Percentiles rank a stretch among this genome's conserved stretches.
phyloP scores from a whole-genome alignment of 2,329 filamentous ascomycete genomes.

The Aspergillus hortae region DNA sequence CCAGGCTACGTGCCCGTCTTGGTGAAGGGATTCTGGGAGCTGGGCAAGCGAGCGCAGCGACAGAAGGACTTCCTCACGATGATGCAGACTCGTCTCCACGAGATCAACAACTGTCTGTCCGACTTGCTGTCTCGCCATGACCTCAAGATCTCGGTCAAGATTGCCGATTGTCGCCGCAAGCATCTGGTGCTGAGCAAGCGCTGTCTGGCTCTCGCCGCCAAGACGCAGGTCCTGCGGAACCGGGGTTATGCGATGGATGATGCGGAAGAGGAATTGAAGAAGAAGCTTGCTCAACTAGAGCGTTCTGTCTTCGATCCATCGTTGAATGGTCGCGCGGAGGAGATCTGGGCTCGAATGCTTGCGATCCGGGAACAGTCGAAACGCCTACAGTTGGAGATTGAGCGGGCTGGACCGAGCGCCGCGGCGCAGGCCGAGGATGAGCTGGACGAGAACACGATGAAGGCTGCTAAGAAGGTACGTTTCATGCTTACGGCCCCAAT shows the following conservation, averaged over 20 bases:
- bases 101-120: conserved; percentile 62
- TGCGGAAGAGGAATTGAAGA: conserved; percentile 60
- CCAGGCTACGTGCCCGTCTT: conserved; percentile 58
- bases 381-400: conserved; percentile 58
- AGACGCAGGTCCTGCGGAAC: conserved; percentile 62
- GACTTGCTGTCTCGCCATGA: conserved; percentile 59
- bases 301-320: conserved; percentile 58
- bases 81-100: conserved; percentile 58
- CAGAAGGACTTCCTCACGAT: conserved; percentile 57
- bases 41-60: conserved; percentile 55
- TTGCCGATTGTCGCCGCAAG: conserved; percentile 56
- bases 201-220: conserved; percentile 59
- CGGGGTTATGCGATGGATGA: conserved; percentile 64
- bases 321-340: conserved; percentile 58
- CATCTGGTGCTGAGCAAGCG: conserved; percentile 59
- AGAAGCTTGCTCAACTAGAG: conserved; percentile 58
- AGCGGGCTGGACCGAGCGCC: conserved; percentile 47
- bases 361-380: conserved; percentile 57
- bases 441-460: conserved; percentile 57
- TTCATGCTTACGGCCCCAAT: too few species aligned
- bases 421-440: conserved; percentile 41
- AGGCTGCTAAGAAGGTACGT: conserved; percentile 58
- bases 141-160: conserved; percentile 55
- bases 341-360: conserved; percentile 66
- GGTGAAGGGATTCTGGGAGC: conserved; percentile 57